phyloP scores from a whole-genome alignment of 192 early-diverging fungal species.

The Coemansia sp. region DNA sequence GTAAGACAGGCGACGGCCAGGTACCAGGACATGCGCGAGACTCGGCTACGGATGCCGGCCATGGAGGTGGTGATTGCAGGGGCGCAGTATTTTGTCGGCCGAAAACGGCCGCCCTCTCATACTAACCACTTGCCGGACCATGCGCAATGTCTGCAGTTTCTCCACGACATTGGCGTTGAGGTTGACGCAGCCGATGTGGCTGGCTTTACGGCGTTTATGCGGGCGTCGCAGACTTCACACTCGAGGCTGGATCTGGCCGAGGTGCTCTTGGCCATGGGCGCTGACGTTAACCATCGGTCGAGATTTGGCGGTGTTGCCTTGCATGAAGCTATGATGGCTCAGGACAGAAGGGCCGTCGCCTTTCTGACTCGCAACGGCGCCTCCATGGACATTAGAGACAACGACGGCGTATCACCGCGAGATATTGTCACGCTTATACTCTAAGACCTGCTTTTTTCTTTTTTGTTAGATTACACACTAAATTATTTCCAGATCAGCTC shows the following conservation, averaged over 20 bases:
- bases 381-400: constrained; percentile 37
- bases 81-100: constrained; percentile 35
- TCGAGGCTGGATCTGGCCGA: constrained; percentile 39
- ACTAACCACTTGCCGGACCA: constrained; percentile 13
- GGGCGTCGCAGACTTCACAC: constrained; percentile 41
- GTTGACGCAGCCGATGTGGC: constrained; percentile 41
- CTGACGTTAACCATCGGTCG: constrained; percentile 41
- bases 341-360: constrained; percentile 39
- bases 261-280: constrained; percentile 39
- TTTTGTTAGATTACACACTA: background rate
- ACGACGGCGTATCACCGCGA: constrained; percentile 49
- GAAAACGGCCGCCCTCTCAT: constrained; percentile 4
- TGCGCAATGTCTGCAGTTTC: constrained; percentile 23
- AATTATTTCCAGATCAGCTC: background rate
- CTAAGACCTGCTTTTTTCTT: background rate
- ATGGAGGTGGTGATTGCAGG: constrained; percentile 52
- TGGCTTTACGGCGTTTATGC: constrained; percentile 53
- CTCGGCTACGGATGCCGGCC: constrained; percentile 40
- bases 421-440: constrained; percentile 46
- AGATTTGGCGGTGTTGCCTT: constrained; percentile 47
- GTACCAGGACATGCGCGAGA: constrained; percentile 35
- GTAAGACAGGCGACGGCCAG: background rate
- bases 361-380: constrained; percentile 45
- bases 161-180: constrained; percentile 18
- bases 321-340: constrained; percentile 51